Evolutionary conservation across 2,329 filamentous ascomycete species (phyloP).

Genomic region (Cylindrodendrum hubeiense): DNA sequence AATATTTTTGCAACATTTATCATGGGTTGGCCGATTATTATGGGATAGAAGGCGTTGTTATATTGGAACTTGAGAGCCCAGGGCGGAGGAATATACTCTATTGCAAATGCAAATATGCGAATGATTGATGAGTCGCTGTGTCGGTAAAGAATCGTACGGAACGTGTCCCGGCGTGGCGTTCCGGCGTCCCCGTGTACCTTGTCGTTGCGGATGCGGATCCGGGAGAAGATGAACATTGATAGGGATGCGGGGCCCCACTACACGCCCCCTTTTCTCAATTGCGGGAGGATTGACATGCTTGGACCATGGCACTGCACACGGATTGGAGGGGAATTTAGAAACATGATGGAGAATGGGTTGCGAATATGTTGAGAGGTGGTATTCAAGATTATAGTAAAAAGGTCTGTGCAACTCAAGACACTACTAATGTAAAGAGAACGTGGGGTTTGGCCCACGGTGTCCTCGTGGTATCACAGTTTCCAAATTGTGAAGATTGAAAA

Average conservation of each 20-base stretch:
- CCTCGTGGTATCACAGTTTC: neutral
- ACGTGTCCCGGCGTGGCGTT: neutral
- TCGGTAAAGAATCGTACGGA: neutral
- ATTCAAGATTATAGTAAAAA: slow-evolving; percentile 11
- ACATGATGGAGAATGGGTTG: neutral
- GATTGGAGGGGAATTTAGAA: neutral
- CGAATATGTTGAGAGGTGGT: slow-evolving; percentile 20
- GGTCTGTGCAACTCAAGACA: slow-evolving; percentile 8
- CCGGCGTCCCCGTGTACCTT: neutral
- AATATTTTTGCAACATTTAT: neutral
- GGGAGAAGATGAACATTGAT: neutral
- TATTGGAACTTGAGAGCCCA: slow-evolving; percentile 1
- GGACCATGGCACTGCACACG: neutral
- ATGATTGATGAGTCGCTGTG: neutral
- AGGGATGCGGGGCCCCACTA: neutral
- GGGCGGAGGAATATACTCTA: neutral
- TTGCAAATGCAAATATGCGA: neutral
- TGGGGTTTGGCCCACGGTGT: neutral
- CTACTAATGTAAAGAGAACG: slow-evolving; percentile 1
- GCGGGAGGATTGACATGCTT: neutral
- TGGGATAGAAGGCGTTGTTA: slow-evolving; percentile 35
- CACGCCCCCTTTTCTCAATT: neutral
- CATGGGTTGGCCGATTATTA: slow-evolving; percentile 5
- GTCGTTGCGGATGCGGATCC: neutral
- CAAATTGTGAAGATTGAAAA: neutral